Base-by-base conservation (phyloP, 257 asterid species). In the Parsonsia alboflavescens region DNA sequence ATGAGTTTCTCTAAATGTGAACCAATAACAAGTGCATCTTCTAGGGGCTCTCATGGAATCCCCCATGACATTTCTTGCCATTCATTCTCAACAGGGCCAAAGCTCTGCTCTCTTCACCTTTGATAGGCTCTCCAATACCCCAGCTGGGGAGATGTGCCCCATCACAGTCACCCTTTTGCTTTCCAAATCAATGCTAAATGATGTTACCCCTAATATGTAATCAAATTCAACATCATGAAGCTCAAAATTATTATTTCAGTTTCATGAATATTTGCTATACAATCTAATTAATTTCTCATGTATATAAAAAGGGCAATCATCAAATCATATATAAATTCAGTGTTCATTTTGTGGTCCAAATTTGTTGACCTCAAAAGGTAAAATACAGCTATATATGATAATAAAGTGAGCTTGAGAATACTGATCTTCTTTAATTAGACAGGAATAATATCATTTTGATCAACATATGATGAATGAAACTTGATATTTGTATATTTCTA, bases 91-190 rank as follows among this genome's bases (percentile, higher is more conserved):
- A 64, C 66, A 65, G 12, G 87, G 81, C 96, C 93, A 91, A 78
- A 89, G 76, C 68, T 91, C 93, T n/a, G 97, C 97, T 71, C 82
- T 86, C 84, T 88, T 89, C 76, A 91, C 91, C 86, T 86, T 89
- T 11, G 96, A 88, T 30, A 91, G 69, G 91, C 96, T 88, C 76
- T 89, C 94, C 73, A 91, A 77, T 24, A 89, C 88, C 15, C 81
- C 82, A 39, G 83, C 75, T 70, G 96, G 90, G 15, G 96, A 88
- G 83, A 91, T 87, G 81, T 88, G 90, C 75, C 97, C 97, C 81
- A 67, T 84, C 58, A 89, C 97, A 0, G 89, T 87, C 76, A 89
- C 97, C 83, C 87, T 89, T 81, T 89, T 83, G 89, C 84, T 86
- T 86, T 88, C 97, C 73, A 89, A 74, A 53, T 91, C 96, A 75